phyloP scores from a whole-genome alignment of 441 rosid species.

The Pelargonium myrrhifolium region DNA sequence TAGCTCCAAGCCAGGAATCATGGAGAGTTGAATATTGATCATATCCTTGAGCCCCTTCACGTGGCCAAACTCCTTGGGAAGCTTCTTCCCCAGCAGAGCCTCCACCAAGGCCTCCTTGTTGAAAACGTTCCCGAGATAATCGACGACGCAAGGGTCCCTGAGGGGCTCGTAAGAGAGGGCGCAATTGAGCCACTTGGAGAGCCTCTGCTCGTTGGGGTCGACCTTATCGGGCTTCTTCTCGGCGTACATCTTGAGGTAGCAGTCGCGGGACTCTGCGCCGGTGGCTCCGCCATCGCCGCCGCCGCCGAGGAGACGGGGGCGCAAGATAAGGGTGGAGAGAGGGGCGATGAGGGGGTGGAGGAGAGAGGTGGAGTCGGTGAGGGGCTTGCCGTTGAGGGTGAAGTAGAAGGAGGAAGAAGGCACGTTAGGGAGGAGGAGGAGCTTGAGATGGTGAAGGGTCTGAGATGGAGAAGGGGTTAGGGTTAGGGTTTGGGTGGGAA shows the following conservation, averaged over 20 bases:
- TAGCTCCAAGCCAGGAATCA: slow-evolving; percentile 42
- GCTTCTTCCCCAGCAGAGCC: slow-evolving; percentile 54
- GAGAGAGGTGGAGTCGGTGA: slow-evolving; percentile 38
- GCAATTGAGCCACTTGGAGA: slow-evolving; percentile 78
- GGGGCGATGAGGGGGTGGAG: slow-evolving; percentile 34
- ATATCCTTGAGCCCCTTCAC: slow-evolving; percentile 80
- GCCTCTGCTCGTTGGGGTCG: slow-evolving; percentile 86
- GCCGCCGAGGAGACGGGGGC: slow-evolving; percentile 58
- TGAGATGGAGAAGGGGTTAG: slow-evolving; percentile 30
- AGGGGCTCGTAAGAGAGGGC: slow-evolving; percentile 71
- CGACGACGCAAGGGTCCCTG: slow-evolving; percentile 72
- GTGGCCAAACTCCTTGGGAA: slow-evolving; percentile 61
- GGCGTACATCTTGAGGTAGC: slow-evolving; percentile 94
- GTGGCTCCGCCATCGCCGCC: slow-evolving; percentile 98
- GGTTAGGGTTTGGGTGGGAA: slow-evolving; percentile 31
- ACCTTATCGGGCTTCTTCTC: slow-evolving; percentile 86
- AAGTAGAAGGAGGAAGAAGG: slow-evolving; percentile 39
- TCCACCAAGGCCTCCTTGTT: slow-evolving; percentile 75
- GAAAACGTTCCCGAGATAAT: slow-evolving; percentile 71
- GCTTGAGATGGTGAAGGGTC: slow-evolving; percentile 40
- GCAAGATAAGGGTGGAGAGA: slow-evolving; percentile 49
- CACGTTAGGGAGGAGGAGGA: slow-evolving; percentile 28
- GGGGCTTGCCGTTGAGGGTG: slow-evolving; percentile 47
- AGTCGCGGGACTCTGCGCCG: slow-evolving; percentile 91
- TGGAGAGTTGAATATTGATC: slow-evolving; percentile 49